Evolutionary conservation across 192 early-diverging fungal species (phyloP).

Genomic region (Umbelopsis sp.): DNA sequence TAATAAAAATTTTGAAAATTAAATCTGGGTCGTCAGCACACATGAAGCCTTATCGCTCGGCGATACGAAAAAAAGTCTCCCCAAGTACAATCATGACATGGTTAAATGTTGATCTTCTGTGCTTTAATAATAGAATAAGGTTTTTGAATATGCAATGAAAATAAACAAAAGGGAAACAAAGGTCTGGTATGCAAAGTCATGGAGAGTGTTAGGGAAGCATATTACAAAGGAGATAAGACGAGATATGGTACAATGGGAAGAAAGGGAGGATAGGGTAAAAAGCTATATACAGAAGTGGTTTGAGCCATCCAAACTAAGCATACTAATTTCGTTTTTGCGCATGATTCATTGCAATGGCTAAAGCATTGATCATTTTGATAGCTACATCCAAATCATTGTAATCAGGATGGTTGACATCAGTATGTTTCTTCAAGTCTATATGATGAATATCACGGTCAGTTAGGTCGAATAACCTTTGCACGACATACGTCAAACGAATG

Average conservation of each 20-base stretch:
- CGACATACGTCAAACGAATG: not conserved
- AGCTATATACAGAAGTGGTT: not conserved
- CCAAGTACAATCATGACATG: no score
- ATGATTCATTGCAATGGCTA: slow-evolving; percentile 38
- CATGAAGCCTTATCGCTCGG: no score
- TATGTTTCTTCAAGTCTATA: slow-evolving; percentile 44
- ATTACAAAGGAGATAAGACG: no score
- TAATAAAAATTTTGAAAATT: not conserved
- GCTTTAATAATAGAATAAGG: no score
- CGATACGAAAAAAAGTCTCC: no score
- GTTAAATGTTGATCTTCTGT: no score
- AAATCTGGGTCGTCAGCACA: no score
- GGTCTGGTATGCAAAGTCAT: no score
- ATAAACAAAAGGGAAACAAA: no score
- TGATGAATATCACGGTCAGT: not conserved
- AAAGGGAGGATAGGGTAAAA: not conserved
- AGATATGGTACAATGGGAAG: not conserved
- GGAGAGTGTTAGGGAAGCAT: no score
- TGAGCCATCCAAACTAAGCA: not conserved
- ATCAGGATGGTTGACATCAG: slow-evolving; percentile 23
- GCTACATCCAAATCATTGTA: slow-evolving; percentile 31
- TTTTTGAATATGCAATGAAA: no score
- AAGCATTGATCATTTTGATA: slow-evolving; percentile 31
- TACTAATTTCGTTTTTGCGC: slow-evolving; percentile 22
- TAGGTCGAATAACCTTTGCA: not conserved